Percentiles rank a stretch among this genome's conserved stretches.
Conservation (phyloP, 23 red algal genomes). For the Cyanidioschyzon merolae region DNA sequence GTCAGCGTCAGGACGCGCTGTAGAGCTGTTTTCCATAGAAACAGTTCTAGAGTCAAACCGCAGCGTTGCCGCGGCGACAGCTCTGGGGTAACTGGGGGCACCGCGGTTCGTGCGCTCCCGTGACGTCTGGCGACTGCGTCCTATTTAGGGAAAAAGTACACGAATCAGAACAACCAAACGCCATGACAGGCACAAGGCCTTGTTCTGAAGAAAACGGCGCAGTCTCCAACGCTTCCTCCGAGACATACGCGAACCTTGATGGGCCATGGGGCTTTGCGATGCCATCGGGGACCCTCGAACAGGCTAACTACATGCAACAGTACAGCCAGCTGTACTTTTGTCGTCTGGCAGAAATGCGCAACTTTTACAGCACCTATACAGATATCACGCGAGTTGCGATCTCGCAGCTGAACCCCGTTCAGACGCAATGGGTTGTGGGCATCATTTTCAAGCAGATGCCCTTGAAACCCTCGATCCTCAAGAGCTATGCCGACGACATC, state of each 20-base stretch:
- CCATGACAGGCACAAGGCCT: too few relatives aligned
- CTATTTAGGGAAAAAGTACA: too few relatives aligned
- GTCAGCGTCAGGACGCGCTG: too few relatives aligned
- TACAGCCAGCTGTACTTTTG: constrained; percentile 14
- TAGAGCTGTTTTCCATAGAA: too few relatives aligned
- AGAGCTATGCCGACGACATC: constrained; percentile 14
- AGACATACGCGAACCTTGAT: background rate
- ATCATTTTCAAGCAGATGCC: constrained; percentile 29
- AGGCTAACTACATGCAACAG: background rate
- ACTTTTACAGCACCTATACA: background rate
- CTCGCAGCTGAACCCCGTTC: background rate
- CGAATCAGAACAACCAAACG: too few relatives aligned
- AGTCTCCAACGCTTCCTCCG: too few relatives aligned
- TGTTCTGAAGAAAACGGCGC: too few relatives aligned
- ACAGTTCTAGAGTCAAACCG: too few relatives aligned
- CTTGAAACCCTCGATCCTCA: constrained; percentile 21
- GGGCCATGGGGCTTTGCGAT: background rate
- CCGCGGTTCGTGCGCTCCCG: too few relatives aligned
- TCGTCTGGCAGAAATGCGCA: background rate
- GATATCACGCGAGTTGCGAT: background rate
- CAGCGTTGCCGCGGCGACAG: too few relatives aligned
- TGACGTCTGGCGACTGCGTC: too few relatives aligned
- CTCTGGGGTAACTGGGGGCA: too few relatives aligned
- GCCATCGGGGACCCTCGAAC: background rate
- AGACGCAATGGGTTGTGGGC: background rate